Evolutionary conservation across 2,329 filamentous ascomycete genomes (phyloP).

Genomic region (Teratosphaeria viscida): DNA sequence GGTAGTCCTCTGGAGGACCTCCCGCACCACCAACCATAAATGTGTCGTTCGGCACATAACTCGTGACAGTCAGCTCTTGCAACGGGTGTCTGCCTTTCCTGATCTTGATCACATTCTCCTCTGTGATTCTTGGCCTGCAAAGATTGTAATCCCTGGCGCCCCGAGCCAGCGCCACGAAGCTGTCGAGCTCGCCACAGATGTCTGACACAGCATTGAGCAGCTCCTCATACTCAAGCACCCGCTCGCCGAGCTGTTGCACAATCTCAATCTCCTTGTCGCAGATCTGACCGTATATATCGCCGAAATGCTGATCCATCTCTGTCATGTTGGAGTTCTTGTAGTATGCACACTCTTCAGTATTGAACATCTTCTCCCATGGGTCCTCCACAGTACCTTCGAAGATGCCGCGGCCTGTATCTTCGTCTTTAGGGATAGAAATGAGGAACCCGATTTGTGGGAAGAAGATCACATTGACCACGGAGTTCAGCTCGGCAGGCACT

Average conservation of each 20-base stretch:
- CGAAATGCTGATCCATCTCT: conserved; percentile 69
- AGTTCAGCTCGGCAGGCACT: conserved; percentile 49
- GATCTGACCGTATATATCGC: conserved; percentile 77
- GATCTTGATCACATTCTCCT: conserved; percentile 61
- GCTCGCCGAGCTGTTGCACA: conserved; percentile 62
- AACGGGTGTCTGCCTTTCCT: conserved; percentile 73
- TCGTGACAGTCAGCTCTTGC: conserved; percentile 70
- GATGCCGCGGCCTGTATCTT: conserved; percentile 45
- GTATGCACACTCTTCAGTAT: conserved; percentile 57
- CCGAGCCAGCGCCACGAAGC: conserved; percentile 66
- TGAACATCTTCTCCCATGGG: conserved; percentile 69
- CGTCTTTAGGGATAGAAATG: conserved; percentile 58
- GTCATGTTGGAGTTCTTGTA: conserved; percentile 80
- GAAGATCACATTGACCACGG: conserved; percentile 67
- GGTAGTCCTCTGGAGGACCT: neutral
- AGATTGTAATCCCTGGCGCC: conserved; percentile 68
- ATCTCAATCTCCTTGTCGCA: conserved; percentile 86
- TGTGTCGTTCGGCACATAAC: conserved; percentile 77
- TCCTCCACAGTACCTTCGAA: conserved; percentile 53
- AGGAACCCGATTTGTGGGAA: conserved; percentile 89
- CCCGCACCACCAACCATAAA: conserved; percentile 52
- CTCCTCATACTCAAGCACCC: conserved; percentile 58
- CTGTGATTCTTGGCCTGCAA: conserved; percentile 56
- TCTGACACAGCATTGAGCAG: conserved; percentile 61
- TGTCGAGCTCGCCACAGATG: conserved; percentile 77